These are phyloP conservation scores for Sutorius australiensis DNA, from an alignment of 768 basidiomycete genomes.

Conservation along the genomic window DNA sequence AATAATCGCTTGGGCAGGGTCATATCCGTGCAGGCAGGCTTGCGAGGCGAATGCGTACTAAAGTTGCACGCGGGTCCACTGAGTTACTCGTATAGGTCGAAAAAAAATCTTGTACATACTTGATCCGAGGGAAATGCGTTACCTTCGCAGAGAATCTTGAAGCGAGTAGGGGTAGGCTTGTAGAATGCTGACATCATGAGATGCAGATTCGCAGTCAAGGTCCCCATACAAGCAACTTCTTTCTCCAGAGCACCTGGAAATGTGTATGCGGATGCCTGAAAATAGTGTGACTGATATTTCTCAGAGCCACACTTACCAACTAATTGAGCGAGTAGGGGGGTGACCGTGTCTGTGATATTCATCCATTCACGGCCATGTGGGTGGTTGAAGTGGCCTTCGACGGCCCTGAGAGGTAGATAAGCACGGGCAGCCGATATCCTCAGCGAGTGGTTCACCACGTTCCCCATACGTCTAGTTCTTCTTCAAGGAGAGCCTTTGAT, in stretches of 20 bases:
- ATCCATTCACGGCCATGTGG: slow-evolving; percentile 85
- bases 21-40: slow-evolving; percentile 70
- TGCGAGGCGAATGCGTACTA: slow-evolving; percentile 99
- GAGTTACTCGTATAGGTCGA: slow-evolving; percentile 10
- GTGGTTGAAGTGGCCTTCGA: slow-evolving; percentile 87
- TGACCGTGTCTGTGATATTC: slow-evolving; percentile 66
- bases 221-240: slow-evolving; percentile 95
- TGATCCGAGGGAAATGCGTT: slow-evolving; percentile 97
- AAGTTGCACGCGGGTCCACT: slow-evolving; percentile 5
- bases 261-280: slow-evolving; percentile 20
- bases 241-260: slow-evolving; percentile 72
- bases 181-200: slow-evolving; percentile 95
- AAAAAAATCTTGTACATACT: slow-evolving; percentile 42
- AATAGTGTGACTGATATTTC: background rate
- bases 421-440: slow-evolving; percentile 7
- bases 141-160: slow-evolving; percentile 93
- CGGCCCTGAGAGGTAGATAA: slow-evolving; percentile 50
- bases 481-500: slow-evolving; percentile 65
- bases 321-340: slow-evolving; percentile 71
- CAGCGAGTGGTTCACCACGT: slow-evolving; percentile 45
- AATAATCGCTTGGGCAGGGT: slow-evolving; percentile 69
- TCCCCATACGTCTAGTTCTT: slow-evolving; percentile 86
- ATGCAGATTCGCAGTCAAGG: slow-evolving; percentile 93
- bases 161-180: slow-evolving; percentile 76
- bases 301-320: slow-evolving; percentile 55